Conservation (phyloP, 257 asterid species). For the Buddleja alternifolia region DNA sequence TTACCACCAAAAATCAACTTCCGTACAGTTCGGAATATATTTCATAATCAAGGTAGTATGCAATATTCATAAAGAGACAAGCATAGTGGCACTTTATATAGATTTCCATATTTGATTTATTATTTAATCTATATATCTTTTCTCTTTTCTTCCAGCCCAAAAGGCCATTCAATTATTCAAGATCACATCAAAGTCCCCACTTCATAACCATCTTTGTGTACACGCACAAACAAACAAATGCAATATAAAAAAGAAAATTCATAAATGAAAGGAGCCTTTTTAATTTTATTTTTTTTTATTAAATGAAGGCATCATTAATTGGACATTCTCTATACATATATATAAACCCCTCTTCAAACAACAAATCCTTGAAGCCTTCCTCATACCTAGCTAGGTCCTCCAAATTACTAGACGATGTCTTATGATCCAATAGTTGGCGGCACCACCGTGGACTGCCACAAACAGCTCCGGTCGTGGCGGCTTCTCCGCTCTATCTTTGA, state of each 20-base stretch:
- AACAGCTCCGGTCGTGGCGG: conserved; percentile 72
- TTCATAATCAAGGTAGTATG: not conserved
- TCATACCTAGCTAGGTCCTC: not conserved
- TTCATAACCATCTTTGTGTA: not conserved
- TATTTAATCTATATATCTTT: conserved; percentile 24
- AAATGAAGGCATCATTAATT: too few relatives aligned
- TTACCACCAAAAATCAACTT: too few relatives aligned
- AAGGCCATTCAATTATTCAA: conserved; percentile 35
- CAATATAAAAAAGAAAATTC: not conserved
- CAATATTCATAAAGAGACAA: conserved; percentile 17
- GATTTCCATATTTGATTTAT: conserved; percentile 34
- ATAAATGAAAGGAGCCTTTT: too few relatives aligned
- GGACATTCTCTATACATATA: not conserved
- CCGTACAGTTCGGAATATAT: not conserved
- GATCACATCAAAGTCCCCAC: conserved; percentile 27
- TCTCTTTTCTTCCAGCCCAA: conserved; percentile 34
- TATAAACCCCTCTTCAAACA: not conserved
- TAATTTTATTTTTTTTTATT: too few relatives aligned
- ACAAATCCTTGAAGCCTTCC: conserved; percentile 6
- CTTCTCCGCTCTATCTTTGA: conserved; percentile 59
- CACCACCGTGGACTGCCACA: conserved; percentile 65
- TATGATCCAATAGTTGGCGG: not conserved
- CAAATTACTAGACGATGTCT: conserved; percentile 16
- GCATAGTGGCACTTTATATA: conserved; percentile 22
- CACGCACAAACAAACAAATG: not conserved